Conservation (phyloP, 345 rosid species). For the Jatropha curcas region DNA sequence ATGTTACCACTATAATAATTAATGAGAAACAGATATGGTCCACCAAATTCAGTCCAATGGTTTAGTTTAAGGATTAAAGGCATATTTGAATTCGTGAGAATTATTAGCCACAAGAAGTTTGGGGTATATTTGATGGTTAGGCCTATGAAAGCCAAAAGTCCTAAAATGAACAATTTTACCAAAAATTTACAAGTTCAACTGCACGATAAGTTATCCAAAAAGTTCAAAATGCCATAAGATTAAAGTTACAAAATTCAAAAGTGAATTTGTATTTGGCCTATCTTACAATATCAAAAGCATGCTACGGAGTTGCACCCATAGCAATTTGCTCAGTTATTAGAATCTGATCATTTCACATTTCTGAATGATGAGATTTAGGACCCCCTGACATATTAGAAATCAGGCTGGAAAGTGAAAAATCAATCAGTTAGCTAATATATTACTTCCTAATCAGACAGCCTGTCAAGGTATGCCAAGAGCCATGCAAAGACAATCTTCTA, state of each 20-base stretch:
- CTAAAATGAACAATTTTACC: too few relatives aligned
- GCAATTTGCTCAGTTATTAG: background rate
- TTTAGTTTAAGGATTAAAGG: background rate
- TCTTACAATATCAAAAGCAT: slow-evolving; percentile 6
- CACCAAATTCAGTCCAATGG: background rate
- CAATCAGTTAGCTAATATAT: background rate
- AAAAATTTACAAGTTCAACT: too few relatives aligned
- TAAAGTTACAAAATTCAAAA: too few relatives aligned
- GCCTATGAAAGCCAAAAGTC: too few relatives aligned
- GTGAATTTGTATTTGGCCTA: too few relatives aligned
- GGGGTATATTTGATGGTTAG: too few relatives aligned
- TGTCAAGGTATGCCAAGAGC: background rate
- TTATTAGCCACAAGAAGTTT: too few relatives aligned
- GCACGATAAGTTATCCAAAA: too few relatives aligned
- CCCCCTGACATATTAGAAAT: background rate
- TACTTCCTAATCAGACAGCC: background rate
- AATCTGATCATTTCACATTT: slow-evolving; percentile 1
- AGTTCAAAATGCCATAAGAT: too few relatives aligned
- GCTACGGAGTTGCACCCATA: background rate
- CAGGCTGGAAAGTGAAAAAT: background rate
- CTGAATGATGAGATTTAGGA: background rate
- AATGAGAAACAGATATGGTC: background rate
- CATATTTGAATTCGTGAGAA: too few relatives aligned
- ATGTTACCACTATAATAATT: background rate
- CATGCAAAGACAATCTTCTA: background rate